phyloP scores from a whole-genome alignment of 2,329 filamentous ascomycete genomes.

The Colletotrichum incanum region DNA sequence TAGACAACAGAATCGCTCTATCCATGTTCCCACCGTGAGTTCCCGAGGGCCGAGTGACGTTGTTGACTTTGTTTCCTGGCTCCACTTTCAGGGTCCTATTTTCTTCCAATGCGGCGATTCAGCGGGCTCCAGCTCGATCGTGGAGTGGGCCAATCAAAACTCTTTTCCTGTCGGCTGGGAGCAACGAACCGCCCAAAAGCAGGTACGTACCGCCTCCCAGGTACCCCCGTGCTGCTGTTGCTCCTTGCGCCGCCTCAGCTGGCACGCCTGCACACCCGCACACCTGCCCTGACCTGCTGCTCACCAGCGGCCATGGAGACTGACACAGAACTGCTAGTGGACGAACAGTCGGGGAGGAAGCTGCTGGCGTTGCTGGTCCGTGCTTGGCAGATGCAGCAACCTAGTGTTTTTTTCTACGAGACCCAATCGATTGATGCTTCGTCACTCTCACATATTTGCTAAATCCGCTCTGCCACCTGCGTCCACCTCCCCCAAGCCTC shows the following conservation, averaged over 20 bases:
- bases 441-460: constrained; percentile 45
- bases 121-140: constrained; percentile 33
- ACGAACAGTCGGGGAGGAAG: constrained; percentile 12
- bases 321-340: constrained; percentile 20
- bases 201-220: constrained; percentile 31
- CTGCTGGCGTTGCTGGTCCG: constrained; percentile 49
- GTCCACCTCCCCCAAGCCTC: constrained; percentile 25
- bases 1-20: constrained; percentile 23
- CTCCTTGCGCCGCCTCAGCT: constrained; percentile 35
- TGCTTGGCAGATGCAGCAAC: constrained; percentile 54
- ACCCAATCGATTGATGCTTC: constrained; percentile 49
- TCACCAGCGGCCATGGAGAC: constrained; percentile 19
- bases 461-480: constrained; percentile 42
- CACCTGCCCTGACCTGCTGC: constrained; percentile 23
- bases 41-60: constrained; percentile 43
- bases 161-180: background rate
- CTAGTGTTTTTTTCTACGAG: constrained; percentile 49
- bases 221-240: constrained; percentile 33
- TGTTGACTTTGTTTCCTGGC: constrained; percentile 40
- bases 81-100: constrained; percentile 40
- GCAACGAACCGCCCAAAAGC: constrained; percentile 10
- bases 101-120: constrained; percentile 41
- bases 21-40: constrained; percentile 20
- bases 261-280: constrained; percentile 37
- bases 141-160: constrained; percentile 29